Conservation (phyloP, 164 flowering plant species). For the Warburgia ugandensis region DNA sequence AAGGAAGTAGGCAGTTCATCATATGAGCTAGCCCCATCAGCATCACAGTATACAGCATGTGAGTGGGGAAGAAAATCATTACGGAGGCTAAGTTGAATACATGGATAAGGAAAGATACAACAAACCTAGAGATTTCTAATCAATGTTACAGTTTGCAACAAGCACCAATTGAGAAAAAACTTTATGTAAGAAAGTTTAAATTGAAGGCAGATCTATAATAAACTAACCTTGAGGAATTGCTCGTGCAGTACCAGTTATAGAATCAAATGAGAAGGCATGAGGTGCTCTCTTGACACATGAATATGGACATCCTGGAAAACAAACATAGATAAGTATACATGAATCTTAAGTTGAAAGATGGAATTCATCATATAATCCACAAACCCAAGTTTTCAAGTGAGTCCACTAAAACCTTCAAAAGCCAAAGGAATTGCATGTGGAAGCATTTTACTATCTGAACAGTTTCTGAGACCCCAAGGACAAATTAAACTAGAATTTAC, state of each 20-base stretch:
- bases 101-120: too few species aligned
- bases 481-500: too few species aligned
- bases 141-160: not conserved
- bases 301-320: slow-evolving; percentile 65
- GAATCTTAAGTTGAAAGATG: not conserved
- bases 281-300: slow-evolving; percentile 82
- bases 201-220: not conserved
- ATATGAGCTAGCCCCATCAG: too few species aligned
- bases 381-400: not conserved
- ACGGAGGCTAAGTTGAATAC: not conserved
- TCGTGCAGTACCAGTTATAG: slow-evolving; percentile 60
- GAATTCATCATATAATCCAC: too few species aligned
- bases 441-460: too few species aligned
- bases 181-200: not conserved
- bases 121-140: not conserved
- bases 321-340: not conserved
- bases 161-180: not conserved
- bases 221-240: slow-evolving; percentile 73
- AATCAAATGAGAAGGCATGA: slow-evolving; percentile 56
- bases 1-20: too few species aligned
- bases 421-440: not conserved
- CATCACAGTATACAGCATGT: not conserved
- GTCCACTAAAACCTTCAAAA: not conserved
- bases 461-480: too few species aligned
- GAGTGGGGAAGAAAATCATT: not conserved